Evolutionary conservation across 257 asterid genomes (phyloP), one percentile per base, ranked within the genome.

Genomic region (Solanum megistacrolobum): DNA sequence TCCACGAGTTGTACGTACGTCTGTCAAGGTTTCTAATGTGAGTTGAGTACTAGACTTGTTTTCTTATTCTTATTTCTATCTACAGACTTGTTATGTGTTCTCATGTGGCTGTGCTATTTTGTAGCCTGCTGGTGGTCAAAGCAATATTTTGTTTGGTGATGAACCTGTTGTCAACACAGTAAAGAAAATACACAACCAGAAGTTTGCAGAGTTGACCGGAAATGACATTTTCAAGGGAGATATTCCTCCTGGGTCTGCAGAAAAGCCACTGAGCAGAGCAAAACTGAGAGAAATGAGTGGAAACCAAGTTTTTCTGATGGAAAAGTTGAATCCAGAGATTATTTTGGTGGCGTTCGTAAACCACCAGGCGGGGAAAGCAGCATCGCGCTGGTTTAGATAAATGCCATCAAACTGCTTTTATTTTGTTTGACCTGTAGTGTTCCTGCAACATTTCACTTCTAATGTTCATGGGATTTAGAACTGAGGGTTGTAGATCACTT

Each of bases 301-400:
- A 85, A 94, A 83, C 48, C 90, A 95, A 96, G 94, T 72, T 96
- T 95, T 89, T 92, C 97, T 1, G 98, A 96, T 29, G 98, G 95
- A 23, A 93, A 94, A 90, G 92, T 92, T 66, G 92, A 94, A 89
- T 92, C 96, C 31, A 90, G 98, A 87, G 99, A 94, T 83, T 92
- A 93, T 92, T 92, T 94, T 88, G 98, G 98, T 52, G 98, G 98
- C 14, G 98, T 95, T 83, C 97, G 98, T 73, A 88, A 95, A 89
- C 98, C 98, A 21, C 98, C 98, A 7, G 98, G 98, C 29, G 98
- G 98, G 3, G 98, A 94, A 91, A 96, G 98, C 93, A 96, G 94
- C 95, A 95, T 96, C 35, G 87, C 98, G 55, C 91, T 96, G 92
- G 93, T 94, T 89, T 96, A 92, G 88, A 35, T 48, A 36, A 7